A percentile compares a stretch with the other conserved stretches of the same genome.
These are phyloP conservation scores for Beauveria australis DNA, from an alignment of 2,329 filamentous ascomycete genomes.

Conservation along the genomic window DNA sequence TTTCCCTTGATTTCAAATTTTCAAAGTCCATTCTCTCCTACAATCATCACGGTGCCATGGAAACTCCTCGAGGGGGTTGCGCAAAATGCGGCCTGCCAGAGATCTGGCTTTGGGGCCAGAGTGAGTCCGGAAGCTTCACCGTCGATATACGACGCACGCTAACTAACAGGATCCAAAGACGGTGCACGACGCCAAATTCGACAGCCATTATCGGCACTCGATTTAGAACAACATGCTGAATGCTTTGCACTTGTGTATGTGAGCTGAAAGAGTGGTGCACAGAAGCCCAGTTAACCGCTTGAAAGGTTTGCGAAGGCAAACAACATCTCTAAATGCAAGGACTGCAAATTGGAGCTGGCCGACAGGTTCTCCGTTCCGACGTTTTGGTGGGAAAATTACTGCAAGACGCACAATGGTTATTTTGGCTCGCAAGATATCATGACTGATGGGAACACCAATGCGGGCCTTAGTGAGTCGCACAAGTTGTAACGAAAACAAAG, in stretches of 20 bases:
- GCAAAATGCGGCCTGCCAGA: neutral
- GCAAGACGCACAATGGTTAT: slow-evolving; percentile 12
- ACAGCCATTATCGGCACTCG: neutral
- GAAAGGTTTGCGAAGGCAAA: neutral
- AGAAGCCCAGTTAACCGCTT: neutral
- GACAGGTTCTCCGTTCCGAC: slow-evolving; percentile 2
- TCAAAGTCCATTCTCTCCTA: too few relatives aligned
- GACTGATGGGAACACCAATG: slow-evolving; percentile 8
- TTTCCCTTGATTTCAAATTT: too few relatives aligned
- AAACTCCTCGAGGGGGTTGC: neutral
- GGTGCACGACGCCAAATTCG: neutral
- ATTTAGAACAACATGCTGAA: neutral
- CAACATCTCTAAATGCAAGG: neutral
- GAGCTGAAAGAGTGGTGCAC: neutral
- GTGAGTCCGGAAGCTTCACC: neutral
- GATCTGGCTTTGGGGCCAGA: neutral
- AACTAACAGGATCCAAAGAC: neutral
- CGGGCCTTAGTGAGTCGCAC: slow-evolving; percentile 16
- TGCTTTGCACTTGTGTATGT: neutral
- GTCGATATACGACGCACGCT: neutral
- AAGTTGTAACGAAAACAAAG: too few relatives aligned
- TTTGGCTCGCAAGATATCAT: slow-evolving; percentile 13
- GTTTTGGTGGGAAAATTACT: slow-evolving; percentile 9
- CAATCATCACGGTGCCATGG: too few relatives aligned
- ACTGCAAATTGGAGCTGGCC: neutral